A percentile compares a stretch with the other conserved stretches of the same genome.
These are phyloP conservation scores for Coffea canephora DNA, from an alignment of 257 asterid species.

Conservation along the genomic window DNA sequence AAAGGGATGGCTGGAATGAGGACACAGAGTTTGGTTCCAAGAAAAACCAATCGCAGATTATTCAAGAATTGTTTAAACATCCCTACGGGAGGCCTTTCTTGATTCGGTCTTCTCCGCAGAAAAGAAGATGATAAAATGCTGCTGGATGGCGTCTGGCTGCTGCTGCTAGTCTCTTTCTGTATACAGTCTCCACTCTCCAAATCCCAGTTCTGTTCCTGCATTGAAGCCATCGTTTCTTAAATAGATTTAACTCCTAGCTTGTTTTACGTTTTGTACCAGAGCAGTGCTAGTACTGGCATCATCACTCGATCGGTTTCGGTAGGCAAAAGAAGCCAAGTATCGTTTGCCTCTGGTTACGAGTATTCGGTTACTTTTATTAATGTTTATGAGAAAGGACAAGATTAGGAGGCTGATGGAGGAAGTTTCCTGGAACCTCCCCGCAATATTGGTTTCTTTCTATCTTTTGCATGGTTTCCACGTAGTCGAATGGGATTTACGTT, in stretches of 20 bases:
- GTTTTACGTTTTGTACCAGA: no score
- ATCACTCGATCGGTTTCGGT: neutral
- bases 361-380: neutral
- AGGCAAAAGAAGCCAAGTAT: neutral
- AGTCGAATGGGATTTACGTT: neutral
- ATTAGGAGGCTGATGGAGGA: neutral
- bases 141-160: conserved; percentile 16
- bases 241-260: no score
- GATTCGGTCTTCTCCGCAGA: conserved; percentile 24
- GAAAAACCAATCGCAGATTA: conserved; percentile 31
- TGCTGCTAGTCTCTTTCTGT: neutral
- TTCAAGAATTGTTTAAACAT: conserved; percentile 16
- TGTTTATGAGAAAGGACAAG: conserved; percentile 1
- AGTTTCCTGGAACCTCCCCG: conserved; percentile 24
- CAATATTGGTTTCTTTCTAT: conserved; percentile 4
- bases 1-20: conserved; percentile 44
- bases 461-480: conserved; percentile 16
- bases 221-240: conserved; percentile 4
- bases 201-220: conserved; percentile 14
- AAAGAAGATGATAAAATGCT: conserved; percentile 22
- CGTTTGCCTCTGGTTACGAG: neutral
- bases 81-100: conserved; percentile 16
- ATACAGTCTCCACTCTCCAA: conserved; percentile 27
- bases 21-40: conserved; percentile 44
- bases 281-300: neutral